Evolutionary conservation across 1,284 basidiomycete species (phyloP), one percentile per base, ranked within the genome.

Genomic region (Ustilago lituana): DNA sequence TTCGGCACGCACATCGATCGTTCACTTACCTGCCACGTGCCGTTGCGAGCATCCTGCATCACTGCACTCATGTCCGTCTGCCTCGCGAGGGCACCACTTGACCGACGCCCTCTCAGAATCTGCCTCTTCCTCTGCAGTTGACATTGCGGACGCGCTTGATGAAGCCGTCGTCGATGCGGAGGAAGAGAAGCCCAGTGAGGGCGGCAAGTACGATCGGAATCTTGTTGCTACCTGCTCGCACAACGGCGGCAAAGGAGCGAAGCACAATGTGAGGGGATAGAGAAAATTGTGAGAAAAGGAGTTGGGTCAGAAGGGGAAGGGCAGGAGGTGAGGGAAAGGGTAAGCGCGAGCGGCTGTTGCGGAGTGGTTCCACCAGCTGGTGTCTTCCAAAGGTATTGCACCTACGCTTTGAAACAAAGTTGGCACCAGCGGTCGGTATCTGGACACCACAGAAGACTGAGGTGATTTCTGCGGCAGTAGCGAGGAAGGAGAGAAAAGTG

Each of bases 351-450:
- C 29, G 22, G 23, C 37, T 8, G 8, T 20, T 15, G 24, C 29
- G 23, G 44, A 22, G 24, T 48, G 24, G 17, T 36, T 39, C 8
- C n/a, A 29, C 27, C 27, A 12, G 27, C 7, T 29, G 27, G 38
- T 17, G 17, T 43, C 9, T 8, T 1, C 19, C 17, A 10, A 17
- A n/a, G 9, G 2, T 32, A 20, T 14, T 11, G 15, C 20, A 64
- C 62, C 51, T 65, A 65, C 62, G 55, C 51, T 65, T 45, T 50
- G 48, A 8, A 65, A 55, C 20, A 65, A 36, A 49, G 51, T 65
- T 56, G 62, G 62, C 43, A 65, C 62, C 55, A 65, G 46, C 8
- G 62, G 62, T 54, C 46, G 40, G 22, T 59, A 65, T 14, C 51
- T 40, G 12, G 62, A 63, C 24, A 52, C 45, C 6, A 43, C 24